Conservation (phyloP, 176 grass and related monocot species). For the Themeda triandra region DNA sequence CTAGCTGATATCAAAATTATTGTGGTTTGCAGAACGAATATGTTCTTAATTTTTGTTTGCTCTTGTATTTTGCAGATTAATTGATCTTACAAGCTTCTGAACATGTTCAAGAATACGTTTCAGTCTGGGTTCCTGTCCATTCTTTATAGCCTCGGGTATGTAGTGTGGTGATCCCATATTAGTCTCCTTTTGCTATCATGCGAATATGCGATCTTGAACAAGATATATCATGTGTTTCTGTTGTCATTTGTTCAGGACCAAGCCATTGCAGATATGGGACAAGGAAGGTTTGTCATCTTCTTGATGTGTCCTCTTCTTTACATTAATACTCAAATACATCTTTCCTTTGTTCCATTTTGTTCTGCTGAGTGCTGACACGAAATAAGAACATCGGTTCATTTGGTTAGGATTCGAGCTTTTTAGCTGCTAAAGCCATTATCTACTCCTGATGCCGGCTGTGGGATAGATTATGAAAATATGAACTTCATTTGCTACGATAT, state of each 20-base stretch:
- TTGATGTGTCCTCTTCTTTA: background rate
- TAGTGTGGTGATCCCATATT: background rate
- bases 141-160: constrained; percentile 51
- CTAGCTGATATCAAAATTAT: background rate
- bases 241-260: constrained; percentile 64
- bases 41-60: background rate
- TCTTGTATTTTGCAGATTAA: constrained; percentile 15
- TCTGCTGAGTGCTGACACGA: background rate
- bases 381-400: background rate
- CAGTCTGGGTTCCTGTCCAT: constrained; percentile 95
- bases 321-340: background rate
- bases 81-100: constrained; percentile 15
- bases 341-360: background rate
- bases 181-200: background rate
- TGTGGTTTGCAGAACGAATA: background rate
- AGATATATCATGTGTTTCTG: constrained; percentile 5
- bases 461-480: background rate
- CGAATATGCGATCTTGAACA: background rate
- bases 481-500: background rate
- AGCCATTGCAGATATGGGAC: constrained; percentile 99
- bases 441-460: background rate
- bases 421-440: background rate
- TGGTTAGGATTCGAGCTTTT: background rate
- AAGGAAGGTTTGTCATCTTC: constrained; percentile 75
- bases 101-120: constrained; percentile 98